Base-by-base conservation (phyloP, 257 asterid genomes). In the Nicotiana tomentosiformis region DNA sequence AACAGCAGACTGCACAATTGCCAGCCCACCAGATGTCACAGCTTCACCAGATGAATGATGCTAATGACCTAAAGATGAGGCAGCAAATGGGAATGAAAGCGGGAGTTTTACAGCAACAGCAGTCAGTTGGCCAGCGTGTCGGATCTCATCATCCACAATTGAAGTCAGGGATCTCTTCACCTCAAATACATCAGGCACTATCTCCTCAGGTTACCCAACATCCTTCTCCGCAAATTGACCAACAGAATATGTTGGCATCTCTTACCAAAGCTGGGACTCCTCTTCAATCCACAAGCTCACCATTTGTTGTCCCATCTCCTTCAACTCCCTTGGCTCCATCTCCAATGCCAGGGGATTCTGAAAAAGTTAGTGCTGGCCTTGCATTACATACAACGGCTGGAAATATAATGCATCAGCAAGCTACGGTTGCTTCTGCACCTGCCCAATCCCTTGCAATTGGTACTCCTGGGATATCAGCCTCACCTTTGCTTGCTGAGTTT, bases 401-500 rank as follows among this genome's bases (percentile, higher is more conserved):
- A 86, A 92, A 89, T 69, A 86, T 84, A 76, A 83, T 87, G 84
- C 92, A 87, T 58, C 94, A 85, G 62, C 91, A 92, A 77, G 86
- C 87, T 69, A 62, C 90, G 87, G 91, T 88, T 78, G 91, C 88
- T 80, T 84, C 94, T n/a, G 84, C 89, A 77, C 90, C 92, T 43
- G 94, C 89, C 46, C 99, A 95, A 67, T 95, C 99, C 68, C 91
- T 93, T 86, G 97, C 97, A 30, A 93, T 95, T 83, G 98, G 96
- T 82, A 95, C 99, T 67, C 99, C 99, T 49, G 99, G 99, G 86
- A 95, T 95, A 87, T 95, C 99, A 26, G 97, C 99, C 60, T 95
- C 99, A 30, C 99, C 99, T 84, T 89, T 95, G 87, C 94, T 95
- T 77, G 98, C 97, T 55, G 99, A 95, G 83, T 91, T 91, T 82